A percentile compares a stretch with the other conserved stretches of the same genome.
phyloP scores from a whole-genome alignment of 176 grass and related monocot genomes.

The Oryza officinalis region DNA sequence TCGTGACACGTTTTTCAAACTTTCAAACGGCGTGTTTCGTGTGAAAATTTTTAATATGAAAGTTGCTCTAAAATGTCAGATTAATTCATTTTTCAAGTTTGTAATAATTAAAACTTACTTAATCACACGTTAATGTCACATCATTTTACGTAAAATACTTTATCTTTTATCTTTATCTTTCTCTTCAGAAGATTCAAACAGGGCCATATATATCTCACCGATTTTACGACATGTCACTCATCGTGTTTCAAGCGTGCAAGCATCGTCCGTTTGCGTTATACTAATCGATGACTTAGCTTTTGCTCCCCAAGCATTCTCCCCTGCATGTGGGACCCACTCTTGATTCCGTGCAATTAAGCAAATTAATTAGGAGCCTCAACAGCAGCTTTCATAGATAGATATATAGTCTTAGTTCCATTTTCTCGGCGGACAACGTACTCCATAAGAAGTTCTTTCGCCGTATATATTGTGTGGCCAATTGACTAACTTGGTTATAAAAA shows the following conservation, averaged over 20 bases:
- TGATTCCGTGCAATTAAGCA: neutral
- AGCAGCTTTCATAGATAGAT: neutral
- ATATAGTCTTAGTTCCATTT: neutral
- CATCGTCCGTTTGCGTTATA: constrained; percentile 13
- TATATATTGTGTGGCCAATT: neutral
- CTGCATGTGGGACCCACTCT: neutral
- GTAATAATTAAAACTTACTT: too few relatives aligned
- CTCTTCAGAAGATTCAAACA: too few relatives aligned
- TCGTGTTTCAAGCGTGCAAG: constrained; percentile 20
- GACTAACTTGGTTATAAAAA: neutral
- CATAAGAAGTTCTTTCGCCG: neutral
- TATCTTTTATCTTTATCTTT: too few relatives aligned
- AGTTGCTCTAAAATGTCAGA: too few relatives aligned
- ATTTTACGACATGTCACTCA: neutral
- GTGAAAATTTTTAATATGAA: too few relatives aligned
- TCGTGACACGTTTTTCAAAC: too few relatives aligned
- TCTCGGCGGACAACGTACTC: neutral
- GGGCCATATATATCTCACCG: neutral
- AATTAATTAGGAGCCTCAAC: neutral
- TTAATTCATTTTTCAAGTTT: too few relatives aligned
- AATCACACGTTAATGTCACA: too few relatives aligned
- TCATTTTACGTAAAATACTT: too few relatives aligned
- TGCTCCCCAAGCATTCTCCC: neutral
- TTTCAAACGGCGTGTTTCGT: too few relatives aligned
- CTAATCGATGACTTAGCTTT: neutral